These are phyloP conservation scores for Nephelium lappaceum DNA, from an alignment of 345 rosid species.

Conservation along the genomic window DNA sequence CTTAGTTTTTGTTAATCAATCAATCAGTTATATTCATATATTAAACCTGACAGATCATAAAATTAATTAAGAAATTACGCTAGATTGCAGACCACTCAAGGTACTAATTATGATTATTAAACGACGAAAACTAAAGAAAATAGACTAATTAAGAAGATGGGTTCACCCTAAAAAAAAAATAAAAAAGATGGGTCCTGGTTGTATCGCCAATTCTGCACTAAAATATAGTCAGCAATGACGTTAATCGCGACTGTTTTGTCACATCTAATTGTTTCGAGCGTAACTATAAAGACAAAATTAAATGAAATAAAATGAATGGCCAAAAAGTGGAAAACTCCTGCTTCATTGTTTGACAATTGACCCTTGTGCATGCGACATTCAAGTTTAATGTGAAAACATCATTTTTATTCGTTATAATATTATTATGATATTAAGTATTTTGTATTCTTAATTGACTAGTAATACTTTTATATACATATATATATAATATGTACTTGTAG, in stretches of 20 bases:
- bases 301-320: too few species aligned
- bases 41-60: not conserved
- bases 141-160: too few species aligned
- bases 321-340: too few species aligned
- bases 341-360: not conserved
- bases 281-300: too few species aligned
- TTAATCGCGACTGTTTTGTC: not conserved
- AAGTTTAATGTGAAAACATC: not conserved
- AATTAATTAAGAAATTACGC: not conserved
- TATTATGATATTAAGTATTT: not conserved
- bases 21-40: too few species aligned
- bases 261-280: not conserved
- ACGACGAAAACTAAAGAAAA: not conserved
- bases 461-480: too few species aligned
- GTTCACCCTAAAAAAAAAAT: too few species aligned
- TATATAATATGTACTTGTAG: too few species aligned
- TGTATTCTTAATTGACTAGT: not conserved
- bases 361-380: not conserved
- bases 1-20: too few species aligned
- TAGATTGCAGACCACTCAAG: not conserved
- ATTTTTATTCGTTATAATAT: not conserved
- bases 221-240: slow-evolving; percentile 7
- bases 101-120: not conserved
- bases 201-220: not conserved
- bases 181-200: not conserved